phyloP scores from a whole-genome alignment of 768 basidiomycete species.

The Boletus insuetus region DNA sequence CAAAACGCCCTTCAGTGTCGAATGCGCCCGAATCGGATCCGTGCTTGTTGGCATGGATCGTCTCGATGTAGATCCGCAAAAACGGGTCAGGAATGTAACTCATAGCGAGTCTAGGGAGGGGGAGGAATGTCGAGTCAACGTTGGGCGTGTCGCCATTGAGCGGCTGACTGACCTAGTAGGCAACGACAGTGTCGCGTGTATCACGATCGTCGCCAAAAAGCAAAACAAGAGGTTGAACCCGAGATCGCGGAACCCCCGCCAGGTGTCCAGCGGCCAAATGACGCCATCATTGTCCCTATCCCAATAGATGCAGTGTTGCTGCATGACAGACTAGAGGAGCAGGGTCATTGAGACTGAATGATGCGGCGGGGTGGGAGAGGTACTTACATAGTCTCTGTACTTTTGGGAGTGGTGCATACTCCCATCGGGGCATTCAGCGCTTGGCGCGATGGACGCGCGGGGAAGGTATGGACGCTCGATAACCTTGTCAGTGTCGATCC shows the following conservation, averaged over 20 bases:
- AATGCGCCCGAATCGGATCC: conserved; percentile 44
- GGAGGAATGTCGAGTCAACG: background rate
- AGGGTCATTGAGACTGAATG: background rate
- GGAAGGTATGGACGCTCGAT: conserved; percentile 29
- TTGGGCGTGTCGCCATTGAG: background rate
- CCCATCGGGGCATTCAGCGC: conserved; percentile 22
- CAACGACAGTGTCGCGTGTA: conserved; percentile 37
- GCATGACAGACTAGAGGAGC: conserved; percentile 34
- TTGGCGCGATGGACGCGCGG: conserved; percentile 29
- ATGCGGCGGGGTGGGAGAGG: background rate
- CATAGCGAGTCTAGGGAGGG: conserved; percentile 14
- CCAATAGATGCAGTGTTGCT: conserved; percentile 42
- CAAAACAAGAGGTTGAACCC: conserved; percentile 40
- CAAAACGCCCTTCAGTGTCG: conserved; percentile 41
- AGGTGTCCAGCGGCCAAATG: conserved; percentile 46
- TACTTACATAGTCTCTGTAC: conserved; percentile 22
- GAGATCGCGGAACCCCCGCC: conserved; percentile 38
- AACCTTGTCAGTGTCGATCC: conserved; percentile 26
- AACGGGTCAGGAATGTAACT: conserved; percentile 40
- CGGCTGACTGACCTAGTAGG: conserved; percentile 25
- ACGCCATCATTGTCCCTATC: conserved; percentile 41
- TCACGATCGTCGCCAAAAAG: conserved; percentile 33
- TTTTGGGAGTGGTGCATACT: conserved; percentile 16
- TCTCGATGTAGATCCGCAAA: conserved; percentile 36
- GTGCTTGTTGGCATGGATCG: conserved; percentile 40